Percentiles rank a stretch among this genome's conserved stretches.
phyloP scores from a whole-genome alignment of 2,329 filamentous ascomycete genomes.

The Verruconis gallopava region DNA sequence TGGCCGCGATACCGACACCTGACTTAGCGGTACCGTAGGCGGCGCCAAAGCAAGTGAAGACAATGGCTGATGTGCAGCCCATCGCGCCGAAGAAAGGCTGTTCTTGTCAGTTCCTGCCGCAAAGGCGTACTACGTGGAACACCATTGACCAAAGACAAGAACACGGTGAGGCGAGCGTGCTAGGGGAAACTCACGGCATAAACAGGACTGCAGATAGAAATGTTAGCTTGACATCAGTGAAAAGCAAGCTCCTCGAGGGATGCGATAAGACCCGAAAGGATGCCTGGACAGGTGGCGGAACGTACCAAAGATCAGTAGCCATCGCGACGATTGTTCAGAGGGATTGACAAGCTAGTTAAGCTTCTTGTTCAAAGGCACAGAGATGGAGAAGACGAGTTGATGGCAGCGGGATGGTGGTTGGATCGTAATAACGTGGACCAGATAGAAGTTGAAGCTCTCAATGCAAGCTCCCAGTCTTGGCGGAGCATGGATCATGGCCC shows the following conservation, averaged over 20 bases:
- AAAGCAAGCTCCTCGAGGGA: conserved; percentile 12
- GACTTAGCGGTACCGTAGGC: conserved; percentile 99
- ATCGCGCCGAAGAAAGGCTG: conserved; percentile 93
- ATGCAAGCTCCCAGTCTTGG: no score
- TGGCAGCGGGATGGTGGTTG: no score
- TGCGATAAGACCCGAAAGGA: not conserved
- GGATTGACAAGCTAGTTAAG: no score
- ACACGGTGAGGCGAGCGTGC: conserved; percentile 10
- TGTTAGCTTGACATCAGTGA: no score
- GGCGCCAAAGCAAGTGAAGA: conserved; percentile 93
- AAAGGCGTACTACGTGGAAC: conserved; percentile 10
- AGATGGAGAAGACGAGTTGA: no score
- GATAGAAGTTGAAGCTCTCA: no score
- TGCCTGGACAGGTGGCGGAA: conserved; percentile 21
- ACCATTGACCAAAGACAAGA: not conserved
- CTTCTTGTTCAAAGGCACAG: no score
- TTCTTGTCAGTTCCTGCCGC: conserved; percentile 15
- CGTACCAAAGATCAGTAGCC: conserved; percentile 65
- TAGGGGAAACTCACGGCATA: conserved; percentile 69
- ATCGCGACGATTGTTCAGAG: conserved; percentile 14
- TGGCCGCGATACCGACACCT: conserved; percentile 94
- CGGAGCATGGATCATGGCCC: no score
- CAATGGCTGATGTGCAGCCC: conserved; percentile 89
- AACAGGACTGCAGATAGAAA: conserved; percentile 56
- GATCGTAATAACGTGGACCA: no score